These are phyloP conservation scores for Botrytis fabae DNA, from an alignment of 2,329 filamentous ascomycete species.

Conservation along the genomic window DNA sequence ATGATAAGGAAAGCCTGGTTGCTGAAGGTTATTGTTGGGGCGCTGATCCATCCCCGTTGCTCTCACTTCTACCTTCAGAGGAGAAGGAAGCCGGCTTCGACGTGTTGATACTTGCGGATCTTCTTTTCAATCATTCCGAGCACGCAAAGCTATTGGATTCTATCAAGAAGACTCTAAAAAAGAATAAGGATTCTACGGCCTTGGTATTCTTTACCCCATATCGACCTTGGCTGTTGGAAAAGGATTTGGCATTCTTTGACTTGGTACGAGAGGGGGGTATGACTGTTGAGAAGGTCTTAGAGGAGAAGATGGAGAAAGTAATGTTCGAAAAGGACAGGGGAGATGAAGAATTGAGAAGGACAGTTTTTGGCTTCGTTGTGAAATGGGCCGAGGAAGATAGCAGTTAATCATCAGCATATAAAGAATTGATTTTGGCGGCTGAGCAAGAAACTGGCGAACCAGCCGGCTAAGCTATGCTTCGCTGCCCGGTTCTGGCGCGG, in stretches of 20 bases:
- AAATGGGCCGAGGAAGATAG: slow-evolving; percentile 30
- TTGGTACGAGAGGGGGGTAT: slow-evolving; percentile 70
- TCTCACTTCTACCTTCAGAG: slow-evolving; percentile 51
- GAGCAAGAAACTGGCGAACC: not conserved
- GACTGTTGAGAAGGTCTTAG: slow-evolving; percentile 74
- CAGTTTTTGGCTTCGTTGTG: slow-evolving; percentile 53
- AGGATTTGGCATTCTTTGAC: slow-evolving; percentile 86
- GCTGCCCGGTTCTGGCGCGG: not conserved
- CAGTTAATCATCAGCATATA: not conserved
- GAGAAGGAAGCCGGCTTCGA: slow-evolving; percentile 59
- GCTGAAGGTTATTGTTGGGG: slow-evolving; percentile 86
- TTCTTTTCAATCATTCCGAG: slow-evolving; percentile 89
- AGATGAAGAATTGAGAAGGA: slow-evolving; percentile 76
- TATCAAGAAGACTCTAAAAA: slow-evolving; percentile 65
- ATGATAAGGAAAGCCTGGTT: slow-evolving; percentile 45
- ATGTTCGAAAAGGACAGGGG: slow-evolving; percentile 90
- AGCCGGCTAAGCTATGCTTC: not conserved
- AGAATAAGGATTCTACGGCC: slow-evolving; percentile 47
- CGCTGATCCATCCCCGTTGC: slow-evolving; percentile 57
- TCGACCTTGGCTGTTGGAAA: slow-evolving; percentile 82
- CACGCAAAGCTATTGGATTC: slow-evolving; percentile 75
- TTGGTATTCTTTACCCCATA: slow-evolving; percentile 95
- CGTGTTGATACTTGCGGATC: slow-evolving; percentile 80
- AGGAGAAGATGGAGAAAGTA: slow-evolving; percentile 79
- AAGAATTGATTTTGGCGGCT: not conserved